Base-by-base conservation (phyloP, 139 green algal species). In the Pleodorina starrii region DNA sequence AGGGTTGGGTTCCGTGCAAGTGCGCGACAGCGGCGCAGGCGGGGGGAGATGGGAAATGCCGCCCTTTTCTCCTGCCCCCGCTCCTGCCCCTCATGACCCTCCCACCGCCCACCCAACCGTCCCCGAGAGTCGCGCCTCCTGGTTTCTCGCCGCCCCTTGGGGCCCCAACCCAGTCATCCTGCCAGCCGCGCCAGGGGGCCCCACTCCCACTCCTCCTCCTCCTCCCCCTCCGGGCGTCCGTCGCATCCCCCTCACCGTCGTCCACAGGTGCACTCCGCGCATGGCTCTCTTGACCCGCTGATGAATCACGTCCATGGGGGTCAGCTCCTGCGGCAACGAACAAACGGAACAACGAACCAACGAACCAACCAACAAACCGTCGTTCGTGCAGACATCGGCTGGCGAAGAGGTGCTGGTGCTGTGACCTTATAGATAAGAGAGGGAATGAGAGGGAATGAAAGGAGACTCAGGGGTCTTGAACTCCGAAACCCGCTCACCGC, bases 231-330 rank as follows among this genome's bases (percentile, higher is more conserved):
- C 54, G 25, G 14, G 14, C 51, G 14, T 17, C 51, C 51, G 14
- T 60, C 51, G 51, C 17, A 14, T 17, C 51, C 51, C 51, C 17
- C 74, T 66, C 74, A 82, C 74, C 74, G 74, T 1, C 12, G 43
- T 66, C 76, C 76, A 84, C 4, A 44, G 48, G 29, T 59, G 50
- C 46, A 84, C 50, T 5, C 76, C 76, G n/a, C n/a, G n/a, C 76
- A 71, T 71, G 48, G 76, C 76, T 0, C 1, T 32, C 48, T 48
- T 14, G 27, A 84, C 76, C 5, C 76, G 76, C 48, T 69, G 21
- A 14, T 50, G 76, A n/a, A 84, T 84, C 5, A 48, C 76, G 35
- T 84, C 76, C 76, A 84, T 72, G 17, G 48, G 46, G 9, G 76
- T 84, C 16, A 84, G 35, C 21, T 71, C 50, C 76, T 84, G 76